Conservation (phyloP, 306 rosid species). For the Corylus avellana region DNA sequence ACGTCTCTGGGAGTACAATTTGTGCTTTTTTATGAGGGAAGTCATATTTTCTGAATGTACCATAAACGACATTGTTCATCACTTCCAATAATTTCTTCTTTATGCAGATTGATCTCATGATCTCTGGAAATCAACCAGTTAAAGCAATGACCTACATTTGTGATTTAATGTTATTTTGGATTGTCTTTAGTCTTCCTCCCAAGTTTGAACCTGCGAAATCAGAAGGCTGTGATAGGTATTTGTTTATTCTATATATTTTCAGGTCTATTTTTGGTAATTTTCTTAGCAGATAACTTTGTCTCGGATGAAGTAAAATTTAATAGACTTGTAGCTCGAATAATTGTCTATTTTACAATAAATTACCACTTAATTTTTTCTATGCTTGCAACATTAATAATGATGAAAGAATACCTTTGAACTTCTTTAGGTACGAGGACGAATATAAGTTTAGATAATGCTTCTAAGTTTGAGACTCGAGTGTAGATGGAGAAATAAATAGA, state of each 20-base stretch:
- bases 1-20: constrained; percentile 4
- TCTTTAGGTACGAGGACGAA: not conserved
- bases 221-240: constrained; percentile 79
- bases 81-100: not conserved
- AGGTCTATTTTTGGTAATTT: not conserved
- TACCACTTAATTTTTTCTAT: not conserved
- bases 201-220: constrained; percentile 55
- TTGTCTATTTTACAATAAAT: not conserved
- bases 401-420: not conserved
- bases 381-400: not conserved
- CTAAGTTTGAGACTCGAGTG: no score
- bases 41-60: not conserved
- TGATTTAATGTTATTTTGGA: constrained; percentile 72
- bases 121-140: constrained; percentile 80
- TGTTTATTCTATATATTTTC: not conserved
- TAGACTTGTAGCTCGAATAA: not conserved
- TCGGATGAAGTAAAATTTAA: not conserved
- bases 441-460: no score
- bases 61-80: constrained; percentile 10
- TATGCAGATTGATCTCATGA: constrained; percentile 78
- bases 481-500: no score
- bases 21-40: constrained; percentile 16
- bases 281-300: not conserved
- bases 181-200: constrained; percentile 69
- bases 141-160: constrained; percentile 71